A percentile compares a stretch with the other conserved stretches of the same genome.
phyloP scores from a whole-genome alignment of 23 red algal genomes.

The Gracilaria gracilis region DNA sequence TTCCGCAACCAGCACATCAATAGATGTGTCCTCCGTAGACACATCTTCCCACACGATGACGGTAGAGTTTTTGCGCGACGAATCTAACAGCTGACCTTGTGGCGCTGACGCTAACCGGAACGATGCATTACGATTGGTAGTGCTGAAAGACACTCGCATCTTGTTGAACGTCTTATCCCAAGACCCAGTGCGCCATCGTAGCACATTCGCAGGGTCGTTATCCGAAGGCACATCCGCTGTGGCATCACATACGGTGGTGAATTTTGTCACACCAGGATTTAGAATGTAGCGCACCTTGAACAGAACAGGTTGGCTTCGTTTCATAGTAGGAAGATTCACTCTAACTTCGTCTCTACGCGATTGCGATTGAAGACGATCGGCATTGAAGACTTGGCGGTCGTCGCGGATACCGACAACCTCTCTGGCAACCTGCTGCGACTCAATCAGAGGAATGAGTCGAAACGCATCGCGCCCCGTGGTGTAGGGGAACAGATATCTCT shows the following conservation, averaged over 20 bases:
- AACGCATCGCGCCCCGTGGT: slow-evolving; percentile 14
- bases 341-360: background rate
- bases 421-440: slow-evolving; percentile 13
- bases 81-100: background rate
- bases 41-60: background rate
- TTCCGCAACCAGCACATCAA: slow-evolving; percentile 2
- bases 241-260: background rate
- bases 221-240: background rate
- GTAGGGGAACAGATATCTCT: too few relatives aligned
- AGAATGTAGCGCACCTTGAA: slow-evolving; percentile 19
- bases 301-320: background rate
- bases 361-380: background rate
- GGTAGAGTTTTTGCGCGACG: background rate
- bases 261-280: slow-evolving; percentile 4
- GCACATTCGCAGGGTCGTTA: background rate
- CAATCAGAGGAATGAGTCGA: slow-evolving; percentile 22
- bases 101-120: too few relatives aligned
- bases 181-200: too few relatives aligned
- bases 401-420: background rate
- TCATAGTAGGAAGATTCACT: slow-evolving; percentile 15
- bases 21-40: too few relatives aligned
- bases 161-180: too few relatives aligned
- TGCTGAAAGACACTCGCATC: too few relatives aligned
- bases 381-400: background rate
- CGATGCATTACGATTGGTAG: too few relatives aligned